Percentiles rank a stretch among this genome's conserved stretches.
phyloP scores from a whole-genome alignment of 306 rosid species.

The Oemleria cerasiformis region DNA sequence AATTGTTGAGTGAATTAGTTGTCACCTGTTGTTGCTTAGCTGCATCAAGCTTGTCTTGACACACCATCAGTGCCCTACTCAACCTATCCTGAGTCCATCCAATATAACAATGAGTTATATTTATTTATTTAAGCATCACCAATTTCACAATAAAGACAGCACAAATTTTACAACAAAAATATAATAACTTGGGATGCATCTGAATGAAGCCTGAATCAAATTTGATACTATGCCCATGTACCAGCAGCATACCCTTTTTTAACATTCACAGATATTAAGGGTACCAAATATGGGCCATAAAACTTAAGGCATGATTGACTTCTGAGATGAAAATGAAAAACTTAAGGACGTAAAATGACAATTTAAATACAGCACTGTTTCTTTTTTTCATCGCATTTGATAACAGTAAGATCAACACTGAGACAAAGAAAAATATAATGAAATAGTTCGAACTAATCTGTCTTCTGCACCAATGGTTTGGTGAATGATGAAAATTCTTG shows the following conservation, averaged over 20 bases:
- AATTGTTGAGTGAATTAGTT: constrained; percentile 43
- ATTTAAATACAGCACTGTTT: no score
- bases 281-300: background rate
- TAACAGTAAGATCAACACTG: no score
- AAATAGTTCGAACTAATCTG: no score
- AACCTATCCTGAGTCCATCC: constrained; percentile 65
- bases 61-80: constrained; percentile 85
- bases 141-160: background rate
- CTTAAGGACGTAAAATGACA: background rate
- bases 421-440: no score
- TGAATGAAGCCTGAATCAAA: no score
- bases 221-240: no score
- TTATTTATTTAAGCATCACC: background rate
- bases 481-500: no score
- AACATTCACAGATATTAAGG: background rate
- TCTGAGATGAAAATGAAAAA: no score
- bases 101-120: constrained; percentile 7
- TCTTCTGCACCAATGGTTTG: no score
- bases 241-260: no score
- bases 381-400: no score
- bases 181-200: no score
- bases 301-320: background rate
- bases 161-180: background rate
- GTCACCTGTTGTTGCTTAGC: constrained; percentile 61
- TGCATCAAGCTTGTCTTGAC: constrained; percentile 85